These are phyloP conservation scores for Trichoderma koningiopsis DNA, from an alignment of 2,329 filamentous ascomycete genomes.

Conservation along the genomic window DNA sequence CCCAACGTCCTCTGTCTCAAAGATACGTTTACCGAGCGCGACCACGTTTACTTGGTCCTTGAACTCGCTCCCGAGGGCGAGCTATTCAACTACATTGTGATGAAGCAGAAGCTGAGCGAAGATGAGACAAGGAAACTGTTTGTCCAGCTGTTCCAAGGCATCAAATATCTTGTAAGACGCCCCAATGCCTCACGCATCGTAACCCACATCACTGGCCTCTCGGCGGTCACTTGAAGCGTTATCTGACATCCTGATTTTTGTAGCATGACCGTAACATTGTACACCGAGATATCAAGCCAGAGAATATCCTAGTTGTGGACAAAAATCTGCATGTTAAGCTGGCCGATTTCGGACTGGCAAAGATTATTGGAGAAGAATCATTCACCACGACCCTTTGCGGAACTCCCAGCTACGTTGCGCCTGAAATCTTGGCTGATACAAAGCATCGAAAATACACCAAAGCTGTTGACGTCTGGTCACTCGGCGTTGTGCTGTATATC, in stretches of 20 bases:
- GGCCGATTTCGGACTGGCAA: slow-evolving; percentile 94
- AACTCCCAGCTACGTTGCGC: slow-evolving; percentile 96
- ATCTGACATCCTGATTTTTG: background rate
- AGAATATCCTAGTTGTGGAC: slow-evolving; percentile 90
- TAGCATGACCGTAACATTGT: slow-evolving; percentile 97
- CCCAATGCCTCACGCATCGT: slow-evolving; percentile 22
- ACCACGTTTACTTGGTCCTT: slow-evolving; percentile 87
- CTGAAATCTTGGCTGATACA: slow-evolving; percentile 85
- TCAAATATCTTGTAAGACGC: slow-evolving; percentile 84
- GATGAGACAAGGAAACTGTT: slow-evolving; percentile 84
- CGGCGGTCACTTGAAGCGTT: background rate
- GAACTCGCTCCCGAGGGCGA: slow-evolving; percentile 92
- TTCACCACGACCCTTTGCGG: slow-evolving; percentile 96
- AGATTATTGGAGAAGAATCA: slow-evolving; percentile 97
- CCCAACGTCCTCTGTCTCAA: slow-evolving; percentile 91
- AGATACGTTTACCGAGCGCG: slow-evolving; percentile 89
- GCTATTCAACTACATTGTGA: slow-evolving; percentile 92
- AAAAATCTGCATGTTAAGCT: slow-evolving; percentile 85
- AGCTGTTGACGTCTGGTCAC: slow-evolving; percentile 93
- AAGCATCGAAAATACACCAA: slow-evolving; percentile 87
- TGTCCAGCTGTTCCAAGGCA: slow-evolving; percentile 84
- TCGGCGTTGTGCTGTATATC: slow-evolving; percentile 97
- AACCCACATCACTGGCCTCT: background rate
- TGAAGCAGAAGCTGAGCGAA: slow-evolving; percentile 86
- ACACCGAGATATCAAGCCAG: slow-evolving; percentile 95